These are phyloP conservation scores for Sarcocystis neurona DNA, from an alignment of 169 alveolate species.

Conservation along the genomic window DNA sequence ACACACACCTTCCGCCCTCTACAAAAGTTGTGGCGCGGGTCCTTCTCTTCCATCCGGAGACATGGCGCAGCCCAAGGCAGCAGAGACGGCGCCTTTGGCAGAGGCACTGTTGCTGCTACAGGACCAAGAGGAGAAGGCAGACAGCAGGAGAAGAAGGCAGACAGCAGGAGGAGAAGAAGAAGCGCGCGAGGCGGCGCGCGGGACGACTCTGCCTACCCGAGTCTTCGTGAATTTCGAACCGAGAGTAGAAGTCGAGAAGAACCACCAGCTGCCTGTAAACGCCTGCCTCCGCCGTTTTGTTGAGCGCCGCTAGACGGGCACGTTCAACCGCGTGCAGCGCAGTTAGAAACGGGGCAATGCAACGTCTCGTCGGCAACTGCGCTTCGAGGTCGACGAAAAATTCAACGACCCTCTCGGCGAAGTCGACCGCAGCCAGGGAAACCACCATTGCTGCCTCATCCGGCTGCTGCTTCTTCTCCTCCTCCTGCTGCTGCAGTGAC, in stretches of 20 bases:
- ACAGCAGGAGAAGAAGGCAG: no score
- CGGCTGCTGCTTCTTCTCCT: constrained; percentile 10
- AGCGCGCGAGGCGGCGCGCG: no score
- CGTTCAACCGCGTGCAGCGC: constrained; percentile 66
- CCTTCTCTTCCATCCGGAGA: no score
- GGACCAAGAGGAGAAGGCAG: no score
- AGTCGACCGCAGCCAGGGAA: constrained; percentile 1
- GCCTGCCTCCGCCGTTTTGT: constrained; percentile 29
- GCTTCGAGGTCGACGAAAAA: constrained; percentile 64
- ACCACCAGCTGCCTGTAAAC: constrained; percentile 55
- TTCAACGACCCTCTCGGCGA: constrained; percentile 65
- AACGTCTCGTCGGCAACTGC: constrained; percentile 70
- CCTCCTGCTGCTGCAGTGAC: no score
- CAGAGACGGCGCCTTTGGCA: no score
- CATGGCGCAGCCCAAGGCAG: no score
- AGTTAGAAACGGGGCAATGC: constrained; percentile 67
- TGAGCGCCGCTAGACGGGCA: constrained; percentile 22
- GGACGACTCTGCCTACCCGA: no score
- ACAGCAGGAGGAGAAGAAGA: no score
- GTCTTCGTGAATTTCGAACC: constrained; percentile 71
- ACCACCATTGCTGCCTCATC: constrained; percentile 1
- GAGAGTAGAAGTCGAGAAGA: constrained; percentile 64
- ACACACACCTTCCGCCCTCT: no score
- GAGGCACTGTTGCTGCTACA: no score
- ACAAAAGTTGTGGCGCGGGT: no score